These are phyloP conservation scores for Colletotrichum shisoi DNA, from an alignment of 2,329 filamentous ascomycete species.

Conservation along the genomic window DNA sequence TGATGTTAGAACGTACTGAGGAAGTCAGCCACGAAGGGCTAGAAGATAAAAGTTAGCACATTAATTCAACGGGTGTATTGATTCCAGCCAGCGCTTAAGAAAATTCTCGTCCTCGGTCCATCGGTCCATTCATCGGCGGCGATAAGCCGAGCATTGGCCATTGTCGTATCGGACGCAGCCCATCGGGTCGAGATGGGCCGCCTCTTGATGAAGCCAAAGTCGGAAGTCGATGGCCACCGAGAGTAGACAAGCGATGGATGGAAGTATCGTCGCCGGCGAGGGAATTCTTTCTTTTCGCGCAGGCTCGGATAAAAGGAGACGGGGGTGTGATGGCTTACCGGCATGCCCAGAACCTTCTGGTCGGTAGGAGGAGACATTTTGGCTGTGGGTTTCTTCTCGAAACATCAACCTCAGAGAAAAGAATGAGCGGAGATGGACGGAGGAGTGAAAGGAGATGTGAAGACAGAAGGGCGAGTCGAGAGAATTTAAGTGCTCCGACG, in stretches of 20 bases:
- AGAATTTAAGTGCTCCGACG: conserved; percentile 49
- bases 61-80: background rate
- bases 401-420: conserved; percentile 60
- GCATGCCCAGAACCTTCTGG: conserved; percentile 71
- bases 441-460: conserved; percentile 52
- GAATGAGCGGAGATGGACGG: conserved; percentile 69
- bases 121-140: background rate
- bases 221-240: conserved; percentile 21
- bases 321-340: conserved; percentile 59
- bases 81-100: background rate
- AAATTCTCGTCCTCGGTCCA: background rate
- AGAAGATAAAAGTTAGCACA: conserved; percentile 50
- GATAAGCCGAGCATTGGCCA: conserved; percentile 17
- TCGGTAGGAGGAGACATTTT: conserved; percentile 65
- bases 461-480: conserved; percentile 48
- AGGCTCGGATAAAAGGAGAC: conserved; percentile 35
- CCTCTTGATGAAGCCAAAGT: conserved; percentile 9
- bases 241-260: conserved; percentile 35
- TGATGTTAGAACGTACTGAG: conserved; percentile 79
- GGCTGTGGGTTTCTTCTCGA: conserved; percentile 53
- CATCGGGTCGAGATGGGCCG: background rate
- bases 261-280: conserved; percentile 41
- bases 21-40: conserved; percentile 98
- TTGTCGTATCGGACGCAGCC: conserved; percentile 6
- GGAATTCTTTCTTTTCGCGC: conserved; percentile 44